phyloP scores from a whole-genome alignment of 1,284 basidiomycete species.

The Puccinia horiana region DNA sequence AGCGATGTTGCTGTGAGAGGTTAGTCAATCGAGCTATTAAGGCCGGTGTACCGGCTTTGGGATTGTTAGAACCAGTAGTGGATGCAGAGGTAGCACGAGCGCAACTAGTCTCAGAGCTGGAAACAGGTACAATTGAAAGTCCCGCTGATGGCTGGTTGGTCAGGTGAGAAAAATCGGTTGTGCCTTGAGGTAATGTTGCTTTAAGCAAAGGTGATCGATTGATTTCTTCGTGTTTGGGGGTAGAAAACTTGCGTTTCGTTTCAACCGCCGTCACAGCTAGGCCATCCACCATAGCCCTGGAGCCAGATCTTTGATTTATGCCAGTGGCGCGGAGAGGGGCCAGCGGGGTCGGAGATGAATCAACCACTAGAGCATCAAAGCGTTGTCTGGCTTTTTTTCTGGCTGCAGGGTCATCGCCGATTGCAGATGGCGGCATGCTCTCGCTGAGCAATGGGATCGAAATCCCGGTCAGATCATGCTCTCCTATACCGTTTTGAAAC shows the following conservation, averaged over 20 bases:
- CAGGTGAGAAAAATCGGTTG: slow-evolving; percentile 40
- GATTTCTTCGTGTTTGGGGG: slow-evolving; percentile 33
- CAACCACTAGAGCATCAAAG: slow-evolving; percentile 46
- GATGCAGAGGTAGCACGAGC: slow-evolving; percentile 38
- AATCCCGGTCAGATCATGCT: slow-evolving; percentile 83
- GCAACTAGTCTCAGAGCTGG: slow-evolving; percentile 38
- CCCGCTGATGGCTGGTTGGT: slow-evolving; percentile 43
- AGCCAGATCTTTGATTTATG: slow-evolving; percentile 51
- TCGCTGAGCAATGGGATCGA: slow-evolving; percentile 71
- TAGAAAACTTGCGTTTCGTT: slow-evolving; percentile 37
- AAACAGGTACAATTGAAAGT: slow-evolving; percentile 40
- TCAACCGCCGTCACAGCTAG: slow-evolving; percentile 42
- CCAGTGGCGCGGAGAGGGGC: slow-evolving; percentile 17
- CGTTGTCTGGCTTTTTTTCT: slow-evolving; percentile 41
- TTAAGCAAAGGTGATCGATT: slow-evolving; percentile 49
- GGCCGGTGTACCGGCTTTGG: slow-evolving; percentile 28
- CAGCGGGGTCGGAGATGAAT: slow-evolving; percentile 50
- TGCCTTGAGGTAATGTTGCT: slow-evolving; percentile 35
- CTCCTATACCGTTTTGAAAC: slow-evolving; percentile 84
- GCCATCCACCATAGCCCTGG: slow-evolving; percentile 36
- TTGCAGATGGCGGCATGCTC: slow-evolving; percentile 53
- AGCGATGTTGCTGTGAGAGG: slow-evolving; percentile 33
- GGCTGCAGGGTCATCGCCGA: slow-evolving; percentile 32
- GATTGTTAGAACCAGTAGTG: slow-evolving; percentile 37
- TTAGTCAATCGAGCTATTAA: slow-evolving; percentile 42